phyloP scores from a whole-genome alignment of 2,329 filamentous ascomycete genomes.

The Beauveria sp. region DNA sequence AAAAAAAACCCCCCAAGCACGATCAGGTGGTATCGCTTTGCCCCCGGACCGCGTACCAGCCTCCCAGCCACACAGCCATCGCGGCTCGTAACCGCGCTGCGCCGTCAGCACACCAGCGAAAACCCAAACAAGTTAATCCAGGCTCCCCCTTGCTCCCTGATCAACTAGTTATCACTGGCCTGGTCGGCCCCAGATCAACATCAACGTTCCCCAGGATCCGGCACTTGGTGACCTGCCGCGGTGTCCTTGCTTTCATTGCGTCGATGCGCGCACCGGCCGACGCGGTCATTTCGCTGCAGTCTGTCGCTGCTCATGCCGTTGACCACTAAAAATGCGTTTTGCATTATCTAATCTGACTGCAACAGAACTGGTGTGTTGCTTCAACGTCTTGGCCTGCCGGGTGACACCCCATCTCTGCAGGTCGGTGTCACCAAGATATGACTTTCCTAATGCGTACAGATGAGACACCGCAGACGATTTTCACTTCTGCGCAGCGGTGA shows the following conservation, averaged over 20 bases:
- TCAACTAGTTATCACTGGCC: not conserved
- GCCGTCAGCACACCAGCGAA: not conserved
- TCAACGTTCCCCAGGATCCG: not conserved
- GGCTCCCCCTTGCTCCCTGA: too few relatives aligned
- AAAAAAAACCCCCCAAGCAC: not conserved
- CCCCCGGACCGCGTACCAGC: conserved; percentile 1
- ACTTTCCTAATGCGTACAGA: too few relatives aligned
- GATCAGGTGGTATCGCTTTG: not conserved
- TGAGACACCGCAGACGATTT: not conserved
- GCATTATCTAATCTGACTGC: too few relatives aligned
- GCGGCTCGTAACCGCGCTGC: conserved; percentile 7
- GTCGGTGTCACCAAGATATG: too few relatives aligned
- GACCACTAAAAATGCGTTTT: too few relatives aligned
- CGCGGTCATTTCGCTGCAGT: not conserved
- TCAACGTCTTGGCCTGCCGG: too few relatives aligned
- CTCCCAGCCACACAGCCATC: not conserved
- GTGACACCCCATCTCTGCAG: too few relatives aligned
- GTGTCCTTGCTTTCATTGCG: too few relatives aligned
- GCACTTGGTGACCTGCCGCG: not conserved
- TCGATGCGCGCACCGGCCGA: not conserved
- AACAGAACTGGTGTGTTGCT: too few relatives aligned
- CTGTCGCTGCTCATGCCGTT: not conserved
- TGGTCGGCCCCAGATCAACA: not conserved
- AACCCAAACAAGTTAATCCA: not conserved
- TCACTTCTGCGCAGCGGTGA: too few relatives aligned